Base-by-base conservation (phyloP, 345 rosid genomes). In the Camelina laxa region DNA sequence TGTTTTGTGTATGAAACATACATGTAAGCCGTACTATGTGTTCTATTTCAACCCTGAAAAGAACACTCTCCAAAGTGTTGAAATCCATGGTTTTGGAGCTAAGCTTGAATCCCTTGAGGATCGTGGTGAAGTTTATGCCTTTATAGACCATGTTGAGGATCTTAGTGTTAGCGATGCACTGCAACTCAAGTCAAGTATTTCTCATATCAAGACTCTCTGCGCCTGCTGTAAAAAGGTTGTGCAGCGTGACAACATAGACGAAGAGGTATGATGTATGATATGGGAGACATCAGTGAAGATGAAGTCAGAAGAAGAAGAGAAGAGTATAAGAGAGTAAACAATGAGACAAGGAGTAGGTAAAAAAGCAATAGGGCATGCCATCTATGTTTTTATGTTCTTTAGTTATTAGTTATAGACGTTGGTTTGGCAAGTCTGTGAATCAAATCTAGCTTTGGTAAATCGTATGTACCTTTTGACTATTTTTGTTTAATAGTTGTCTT, bases 131-230 rank as follows among this genome's bases (percentile, higher is more conserved):
- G 35, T 67, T 36, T 4, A 10, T 13, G 21, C 2, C 44, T 20
- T 35, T 51, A 60, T 67, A 2, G 49, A 67, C 49, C 6, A 67
- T 67, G 48, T 51, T 15, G 71, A 67, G 35, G 48, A 66, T 66
- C 31, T 35, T 51, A 49, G 24, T 10, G 2, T 35, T 16, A 16
- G 17, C 2, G 24, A 58, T 58, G 15, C 44, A 35, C 17, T 33
- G 24, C 63, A 58, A 35, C 63, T 35, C 24, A 33, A 58, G 3
- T 33, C 63, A 58, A 58, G n/a, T 22, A 10, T 58, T 14, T 16
- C 62, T 33, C 7, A 33, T 0, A 1, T 33, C 42, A 31, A 33
- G 62, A 7, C 1, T 47, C 20, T 47, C 10, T 47, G 51, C 10
- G 9, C 19, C 3, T 47, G 51, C 51, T 47, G 51, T 58, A 5